Base-by-base conservation (phyloP, 306 rosid species). In the Prinsepia uniflora region DNA sequence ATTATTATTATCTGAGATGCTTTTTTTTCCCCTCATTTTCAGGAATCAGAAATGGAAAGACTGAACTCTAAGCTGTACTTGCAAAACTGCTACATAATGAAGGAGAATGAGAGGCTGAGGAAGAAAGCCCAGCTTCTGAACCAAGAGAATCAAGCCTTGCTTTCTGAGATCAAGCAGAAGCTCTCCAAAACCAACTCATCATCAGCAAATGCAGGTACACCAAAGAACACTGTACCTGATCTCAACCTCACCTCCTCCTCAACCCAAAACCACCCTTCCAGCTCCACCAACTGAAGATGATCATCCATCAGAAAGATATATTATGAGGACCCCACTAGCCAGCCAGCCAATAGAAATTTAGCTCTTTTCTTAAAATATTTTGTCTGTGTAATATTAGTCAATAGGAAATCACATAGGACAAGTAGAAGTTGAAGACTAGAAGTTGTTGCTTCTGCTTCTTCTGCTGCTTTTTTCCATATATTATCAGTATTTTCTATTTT, bases 31-130 rank as follows among this genome's bases (percentile, higher is more conserved):
- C 46, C 82, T 81, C 72, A 24, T 24, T 24, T 24, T 24, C 86
- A 84, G 89, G 85, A 24, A 68, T 12, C 50, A 70, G 75, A 20
- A 59, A 94, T 95, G 99, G 99, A 95, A 58, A 87, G 96, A 70
- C 76, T 95, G 76, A 95, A 95, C 96, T 91, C 99, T 59, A 88
- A 95, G 85, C 87, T 95, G 76, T 90, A 85, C 80, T 68, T 95
- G 81, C 91, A 95, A 74, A 95, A 95, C 95, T 89, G 95, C 79
- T 87, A 86, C 92, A 95, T 95, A 84, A 85, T 91, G 97, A 83
- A 89, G 59, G 99, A 95, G 83, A 95, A 95, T 47, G 99, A 95
- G 74, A 89, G 83, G 79, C 82, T 95, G 9, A 89, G 97, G 91
- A 95, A 95, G 96, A 95, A 95, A 57, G 99, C 99, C 1, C 96